phyloP scores from a whole-genome alignment of 768 basidiomycete species.

The Sarcomyxa edulis region DNA sequence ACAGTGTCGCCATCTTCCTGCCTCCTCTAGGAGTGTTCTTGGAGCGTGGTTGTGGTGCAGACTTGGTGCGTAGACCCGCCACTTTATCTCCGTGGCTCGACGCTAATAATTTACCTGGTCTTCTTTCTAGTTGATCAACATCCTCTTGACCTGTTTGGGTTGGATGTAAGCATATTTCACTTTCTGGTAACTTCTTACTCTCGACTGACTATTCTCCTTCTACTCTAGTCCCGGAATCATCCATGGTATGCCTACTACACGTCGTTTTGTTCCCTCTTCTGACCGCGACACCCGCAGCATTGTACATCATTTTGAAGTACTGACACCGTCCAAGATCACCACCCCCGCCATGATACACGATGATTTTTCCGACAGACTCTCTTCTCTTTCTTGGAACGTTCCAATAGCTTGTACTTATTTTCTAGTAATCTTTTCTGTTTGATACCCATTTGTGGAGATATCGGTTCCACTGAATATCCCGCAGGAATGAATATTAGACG shows the following conservation, averaged over 20 bases:
- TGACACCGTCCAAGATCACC: constrained; percentile 25
- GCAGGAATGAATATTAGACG: too few relatives aligned
- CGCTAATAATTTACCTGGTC: too few relatives aligned
- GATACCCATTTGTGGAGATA: too few relatives aligned
- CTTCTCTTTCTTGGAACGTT: neutral
- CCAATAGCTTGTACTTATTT: neutral
- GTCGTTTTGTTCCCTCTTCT: neutral
- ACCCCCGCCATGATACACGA: constrained; percentile 14
- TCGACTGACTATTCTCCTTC: constrained; percentile 9
- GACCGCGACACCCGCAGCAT: constrained; percentile 35
- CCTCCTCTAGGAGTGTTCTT: constrained; percentile 88
- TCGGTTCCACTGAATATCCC: too few relatives aligned
- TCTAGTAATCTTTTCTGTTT: constrained; percentile 3
- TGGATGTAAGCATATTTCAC: constrained; percentile 59
- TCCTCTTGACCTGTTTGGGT: constrained; percentile 72
- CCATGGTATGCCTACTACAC: constrained; percentile 39
- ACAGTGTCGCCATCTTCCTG: constrained; percentile 58
- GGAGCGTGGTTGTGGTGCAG: constrained; percentile 77
- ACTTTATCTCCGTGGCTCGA: too few relatives aligned
- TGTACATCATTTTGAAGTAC: constrained; percentile 81
- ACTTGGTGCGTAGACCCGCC: constrained; percentile 50
- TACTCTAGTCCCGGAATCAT: constrained; percentile 66
- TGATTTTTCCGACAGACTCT: constrained; percentile 1
- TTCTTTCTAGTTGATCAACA: constrained; percentile 54
- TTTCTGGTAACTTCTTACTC: neutral